A percentile compares a stretch with the other conserved stretches of the same genome.
phyloP scores from a whole-genome alignment of 2,329 filamentous ascomycete genomes.

The Cephalotrichum gorgonifer region DNA sequence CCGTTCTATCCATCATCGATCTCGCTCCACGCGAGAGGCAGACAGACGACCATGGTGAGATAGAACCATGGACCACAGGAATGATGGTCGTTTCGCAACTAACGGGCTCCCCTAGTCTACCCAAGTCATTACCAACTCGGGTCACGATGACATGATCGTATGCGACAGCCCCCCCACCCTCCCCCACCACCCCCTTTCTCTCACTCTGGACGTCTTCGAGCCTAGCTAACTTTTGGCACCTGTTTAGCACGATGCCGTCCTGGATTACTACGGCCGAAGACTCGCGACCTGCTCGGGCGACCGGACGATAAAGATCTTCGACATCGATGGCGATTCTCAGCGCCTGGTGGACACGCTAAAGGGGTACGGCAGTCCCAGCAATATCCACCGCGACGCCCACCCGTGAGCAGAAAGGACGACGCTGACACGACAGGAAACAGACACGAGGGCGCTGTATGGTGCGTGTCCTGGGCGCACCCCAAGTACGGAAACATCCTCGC shows the following conservation, averaged over 20 bases:
- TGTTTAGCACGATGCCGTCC: conserved; percentile 81
- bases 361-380: conserved; percentile 49
- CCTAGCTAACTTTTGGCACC: background rate
- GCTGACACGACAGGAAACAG: conserved; percentile 36
- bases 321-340: conserved; percentile 89
- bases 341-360: conserved; percentile 86
- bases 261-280: conserved; percentile 96
- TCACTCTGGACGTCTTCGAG: background rate
- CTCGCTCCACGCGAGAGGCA: too few species aligned
- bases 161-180: conserved; percentile 24
- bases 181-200: background rate
- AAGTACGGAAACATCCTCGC: conserved; percentile 98
- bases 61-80: too few species aligned
- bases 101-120: conserved; percentile 23
- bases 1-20: too few species aligned
- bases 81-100: conserved; percentile 12
- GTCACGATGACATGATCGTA: conserved; percentile 99
- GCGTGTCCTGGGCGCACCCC: conserved; percentile 93
- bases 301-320: conserved; percentile 98
- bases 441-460: conserved; percentile 97
- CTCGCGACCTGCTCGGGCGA: conserved; percentile 96
- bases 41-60: conserved; percentile 5
- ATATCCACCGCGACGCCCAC: background rate
- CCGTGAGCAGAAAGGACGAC: background rate
- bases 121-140: conserved; percentile 34